A percentile compares a stretch with the other conserved stretches of the same genome.
These are phyloP conservation scores for Pseudogymnoascus pannorum DNA, from an alignment of 2,329 filamentous ascomycete genomes.

Conservation along the genomic window DNA sequence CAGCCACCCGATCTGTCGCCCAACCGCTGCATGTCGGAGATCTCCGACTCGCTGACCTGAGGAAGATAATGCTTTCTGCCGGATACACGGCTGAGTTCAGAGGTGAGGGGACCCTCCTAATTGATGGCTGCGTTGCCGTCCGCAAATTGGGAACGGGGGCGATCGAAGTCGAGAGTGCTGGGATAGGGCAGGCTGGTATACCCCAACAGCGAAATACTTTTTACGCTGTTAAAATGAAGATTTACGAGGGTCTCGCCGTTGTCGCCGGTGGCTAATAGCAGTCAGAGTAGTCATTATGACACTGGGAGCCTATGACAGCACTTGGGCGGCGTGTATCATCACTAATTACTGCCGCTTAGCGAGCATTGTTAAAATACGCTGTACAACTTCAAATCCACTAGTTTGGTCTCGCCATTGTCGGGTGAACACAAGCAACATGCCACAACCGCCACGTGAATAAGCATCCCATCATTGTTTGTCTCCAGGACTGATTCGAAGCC, in stretches of 20 bases:
- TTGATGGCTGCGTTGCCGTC: constrained; percentile 83
- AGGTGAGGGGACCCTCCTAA: constrained; percentile 83
- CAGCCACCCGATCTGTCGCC: constrained; percentile 67
- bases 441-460: constrained; percentile 1
- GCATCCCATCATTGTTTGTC: neutral
- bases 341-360: constrained; percentile 7
- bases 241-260: constrained; percentile 89
- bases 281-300: neutral
- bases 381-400: constrained; percentile 4
- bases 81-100: constrained; percentile 88
- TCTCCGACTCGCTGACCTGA: constrained; percentile 77
- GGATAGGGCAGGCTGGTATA: constrained; percentile 35
- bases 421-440: neutral
- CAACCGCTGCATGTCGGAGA: constrained; percentile 94
- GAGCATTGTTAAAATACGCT: constrained; percentile 1
- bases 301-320: neutral
- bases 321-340: neutral
- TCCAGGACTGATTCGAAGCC: neutral
- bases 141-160: constrained; percentile 79
- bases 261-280: constrained; percentile 52
- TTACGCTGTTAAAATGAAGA: constrained; percentile 79
- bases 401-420: neutral
- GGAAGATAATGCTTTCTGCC: constrained; percentile 71
- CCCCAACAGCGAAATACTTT: constrained; percentile 58
- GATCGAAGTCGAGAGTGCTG: constrained; percentile 80